Conservation (phyloP, 805 yeast genomes). For the Kazachstania psychrophila region DNA sequence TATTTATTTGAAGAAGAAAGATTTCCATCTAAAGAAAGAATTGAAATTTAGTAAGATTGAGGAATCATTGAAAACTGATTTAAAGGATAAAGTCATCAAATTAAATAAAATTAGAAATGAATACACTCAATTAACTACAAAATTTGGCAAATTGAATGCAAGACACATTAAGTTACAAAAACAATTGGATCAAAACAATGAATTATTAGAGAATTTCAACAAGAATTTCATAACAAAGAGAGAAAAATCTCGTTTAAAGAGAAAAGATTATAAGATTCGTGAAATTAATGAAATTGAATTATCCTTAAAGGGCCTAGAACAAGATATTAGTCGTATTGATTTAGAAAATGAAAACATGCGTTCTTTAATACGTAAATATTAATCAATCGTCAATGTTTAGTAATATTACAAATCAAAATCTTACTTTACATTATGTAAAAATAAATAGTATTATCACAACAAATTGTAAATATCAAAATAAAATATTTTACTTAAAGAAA, state of each 20-base stretch:
- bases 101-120: slow-evolving; percentile 17
- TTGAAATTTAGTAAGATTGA: slow-evolving; percentile 24
- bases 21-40: slow-evolving; percentile 29
- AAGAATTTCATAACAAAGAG: slow-evolving; percentile 16
- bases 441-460: too few relatives aligned
- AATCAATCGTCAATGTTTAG: too few relatives aligned
- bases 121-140: slow-evolving; percentile 13
- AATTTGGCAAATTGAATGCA: slow-evolving; percentile 15
- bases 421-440: too few relatives aligned
- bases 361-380: neutral
- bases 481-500: too few relatives aligned
- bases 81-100: slow-evolving; percentile 1
- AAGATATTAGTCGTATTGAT: slow-evolving; percentile 27
- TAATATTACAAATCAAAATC: too few relatives aligned
- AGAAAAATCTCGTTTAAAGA: slow-evolving; percentile 16
- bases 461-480: too few relatives aligned
- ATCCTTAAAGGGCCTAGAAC: slow-evolving; percentile 27
- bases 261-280: slow-evolving; percentile 19
- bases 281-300: slow-evolving; percentile 25
- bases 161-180: slow-evolving; percentile 21
- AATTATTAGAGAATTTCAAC: slow-evolving; percentile 18
- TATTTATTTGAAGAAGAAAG: slow-evolving; percentile 31
- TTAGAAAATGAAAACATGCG: slow-evolving; percentile 22
- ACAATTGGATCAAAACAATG: slow-evolving; percentile 19
- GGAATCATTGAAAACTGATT: slow-evolving; percentile 13